Base-by-base conservation (phyloP, 2,329 filamentous ascomycete genomes). In the Apiospora saccharicola region DNA sequence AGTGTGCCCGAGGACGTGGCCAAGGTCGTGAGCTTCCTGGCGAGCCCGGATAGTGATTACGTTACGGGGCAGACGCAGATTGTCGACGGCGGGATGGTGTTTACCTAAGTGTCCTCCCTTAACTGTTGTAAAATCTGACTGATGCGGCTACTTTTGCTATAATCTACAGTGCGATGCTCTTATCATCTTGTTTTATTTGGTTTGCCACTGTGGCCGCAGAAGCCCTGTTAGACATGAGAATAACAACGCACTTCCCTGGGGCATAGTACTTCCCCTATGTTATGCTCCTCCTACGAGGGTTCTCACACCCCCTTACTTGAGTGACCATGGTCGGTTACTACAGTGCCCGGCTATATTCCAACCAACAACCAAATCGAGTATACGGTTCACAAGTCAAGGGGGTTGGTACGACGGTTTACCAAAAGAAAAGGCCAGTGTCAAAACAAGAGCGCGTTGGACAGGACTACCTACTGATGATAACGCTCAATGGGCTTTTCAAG, bases 21-120 rank as follows among this genome's bases (percentile, higher is more conserved):
- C 1, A 89, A 88, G 74, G 80, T 89, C 64, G 90, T 93, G n/a
- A 87, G 86, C 73, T 93, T 90, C 77, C 76, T 93, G 73, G 86
- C 86, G 0, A 85, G 88, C 14, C 83, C 82, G 24, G 90, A 92
- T 75, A 88, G 86, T 67, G 88, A 92, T 74, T 92, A 90, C 74
- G 85, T 92, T 75, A 92, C 91, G 0, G 91, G 91, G 0, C 90
- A 93, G 81, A 92, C 89, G 2, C 84, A 91, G 73, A 78, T 92
- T 12, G 86, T 92, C 46, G 90, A 91, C 75, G 89, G 89, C 0
- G 89, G 89, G 0, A 88, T 90, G n/a, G 79, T 87, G 8, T 88
- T 86, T 67, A 85, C 81, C 12, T 80, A 46, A n/a, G 51, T 1
- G 12, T 68, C 14, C 2, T 37, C 4, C 14, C 26, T 51, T 24